phyloP scores from a whole-genome alignment of 768 basidiomycete species.

The Boletales sp. region DNA sequence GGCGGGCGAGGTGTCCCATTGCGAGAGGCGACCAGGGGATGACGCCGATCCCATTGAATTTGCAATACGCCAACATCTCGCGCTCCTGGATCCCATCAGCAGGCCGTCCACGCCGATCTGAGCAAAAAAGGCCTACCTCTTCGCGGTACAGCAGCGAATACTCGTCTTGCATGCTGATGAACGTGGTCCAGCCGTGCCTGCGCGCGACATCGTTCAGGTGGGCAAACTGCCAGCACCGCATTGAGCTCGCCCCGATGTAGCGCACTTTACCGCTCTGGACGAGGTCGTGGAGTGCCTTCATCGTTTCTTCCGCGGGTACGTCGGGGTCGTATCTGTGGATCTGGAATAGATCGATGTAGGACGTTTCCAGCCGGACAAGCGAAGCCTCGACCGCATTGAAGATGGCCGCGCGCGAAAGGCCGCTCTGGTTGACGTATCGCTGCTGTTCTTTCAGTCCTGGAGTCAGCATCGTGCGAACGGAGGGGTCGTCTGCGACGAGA shows the following conservation, averaged over 20 bases:
- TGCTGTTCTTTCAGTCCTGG: conserved; percentile 5
- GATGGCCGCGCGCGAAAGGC: conserved; percentile 35
- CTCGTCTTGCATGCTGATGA: conserved; percentile 55
- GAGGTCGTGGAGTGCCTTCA: conserved; percentile 51
- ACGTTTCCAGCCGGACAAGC: conserved; percentile 32
- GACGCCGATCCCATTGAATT: conserved; percentile 48
- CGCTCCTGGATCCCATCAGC: conserved; percentile 33
- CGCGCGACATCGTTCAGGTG: conserved; percentile 43
- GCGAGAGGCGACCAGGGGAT: conserved; percentile 51
- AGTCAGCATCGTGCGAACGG: background rate
- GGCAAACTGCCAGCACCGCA: conserved; percentile 45
- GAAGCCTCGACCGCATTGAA: conserved; percentile 37
- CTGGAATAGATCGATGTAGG: conserved; percentile 41
- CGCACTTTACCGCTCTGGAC: conserved; percentile 48
- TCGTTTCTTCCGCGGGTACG: conserved; percentile 42
- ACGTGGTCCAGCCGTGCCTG: conserved; percentile 46
- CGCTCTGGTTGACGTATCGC: conserved; percentile 29
- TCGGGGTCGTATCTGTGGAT: conserved; percentile 41
- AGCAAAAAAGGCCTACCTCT: conserved; percentile 31
- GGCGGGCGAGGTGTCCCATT: conserved; percentile 38
- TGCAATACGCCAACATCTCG: conserved; percentile 44
- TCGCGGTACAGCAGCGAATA: conserved; percentile 54
- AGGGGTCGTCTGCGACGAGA: conserved; percentile 9
- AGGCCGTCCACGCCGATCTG: background rate
- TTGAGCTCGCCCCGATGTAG: conserved; percentile 48